Evolutionary conservation across 2,329 filamentous ascomycete species (phyloP), one percentile per base, ranked within the genome.

Genomic region (Akanthomyces lecanii): DNA sequence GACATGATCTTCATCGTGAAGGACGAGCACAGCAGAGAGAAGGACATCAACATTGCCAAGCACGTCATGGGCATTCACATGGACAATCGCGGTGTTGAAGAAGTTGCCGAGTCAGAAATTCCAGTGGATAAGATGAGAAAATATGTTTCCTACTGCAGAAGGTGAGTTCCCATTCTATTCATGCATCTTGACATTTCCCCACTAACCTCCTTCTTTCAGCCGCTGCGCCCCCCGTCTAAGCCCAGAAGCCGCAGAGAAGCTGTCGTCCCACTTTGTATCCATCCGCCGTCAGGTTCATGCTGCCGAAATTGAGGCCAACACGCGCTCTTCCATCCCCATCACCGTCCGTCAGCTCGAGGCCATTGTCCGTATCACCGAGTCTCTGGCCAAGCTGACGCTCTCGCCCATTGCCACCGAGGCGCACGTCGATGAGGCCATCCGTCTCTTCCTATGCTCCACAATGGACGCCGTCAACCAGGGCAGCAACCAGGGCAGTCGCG

Each of bases 1-100:
- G 95, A 99, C 76, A 97, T 99, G 91, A 98, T 99, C 68, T 99
- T 98, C 80, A 97, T 99, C 68, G 94, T 99, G 66, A 91, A 91
- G 69, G 95, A 99, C 74, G 92, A 96, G 66, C 95, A 99, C 74
- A 91, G 94, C 66, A 85, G 91, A 51, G 89, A 86, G 63, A 91
- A 94, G 71, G 95, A 99, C 72, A 92, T 97, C 79, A 88, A 84
- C 4, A 98, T 99, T 71, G 95, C 95, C 14, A 94, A 89, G 73
- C 95, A 99, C 84, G 94, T 99, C 72, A 97, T 99, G 88, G 88
- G 89, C 52, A 93, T 99, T 67, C 94, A 98, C 71, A 98, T 97
- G 91, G 92, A 92, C 64, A 90, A 91, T 16, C 87, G 89, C 60
- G 90, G 91, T 47, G 79, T 89, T 0, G 92, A 96, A 70, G 92